phyloP scores from a whole-genome alignment of 371 early-diverging fungal genomes.

The Neoconidiobolus thromboides region DNA sequence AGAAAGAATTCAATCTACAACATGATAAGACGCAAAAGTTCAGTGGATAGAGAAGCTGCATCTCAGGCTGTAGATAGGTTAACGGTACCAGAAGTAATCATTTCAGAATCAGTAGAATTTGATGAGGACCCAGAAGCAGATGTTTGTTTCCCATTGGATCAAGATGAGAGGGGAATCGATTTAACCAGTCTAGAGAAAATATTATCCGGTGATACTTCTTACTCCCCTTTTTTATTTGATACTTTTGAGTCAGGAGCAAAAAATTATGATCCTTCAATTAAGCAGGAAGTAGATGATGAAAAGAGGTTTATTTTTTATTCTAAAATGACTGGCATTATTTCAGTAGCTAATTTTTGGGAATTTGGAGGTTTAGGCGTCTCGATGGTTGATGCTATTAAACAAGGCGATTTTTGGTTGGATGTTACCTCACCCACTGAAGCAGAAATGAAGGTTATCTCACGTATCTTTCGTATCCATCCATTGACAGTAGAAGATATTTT shows the following conservation, averaged over 20 bases:
- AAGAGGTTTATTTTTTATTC: conserved; percentile 33
- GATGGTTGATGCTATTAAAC: conserved; percentile 19
- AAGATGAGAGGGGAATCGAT: conserved; percentile 1
- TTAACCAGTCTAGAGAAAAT: not conserved
- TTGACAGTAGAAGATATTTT: conserved; percentile 80
- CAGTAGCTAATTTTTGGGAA: conserved; percentile 20
- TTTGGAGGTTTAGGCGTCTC: conserved; percentile 10
- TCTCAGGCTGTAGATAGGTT: too few species aligned
- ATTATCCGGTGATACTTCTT: not conserved
- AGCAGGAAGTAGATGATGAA: conserved; percentile 8
- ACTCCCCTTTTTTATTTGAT: not conserved
- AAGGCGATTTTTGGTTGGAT: conserved; percentile 73
- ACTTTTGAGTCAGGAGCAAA: not conserved
- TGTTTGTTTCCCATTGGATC: conserved; percentile 1
- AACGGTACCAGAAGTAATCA: too few species aligned
- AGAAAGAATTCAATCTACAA: too few species aligned
- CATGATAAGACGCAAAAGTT: too few species aligned
- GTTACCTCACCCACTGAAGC: conserved; percentile 52
- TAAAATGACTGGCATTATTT: conserved; percentile 24
- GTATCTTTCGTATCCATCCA: conserved; percentile 59
- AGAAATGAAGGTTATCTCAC: conserved; percentile 48
- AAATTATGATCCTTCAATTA: not conserved
- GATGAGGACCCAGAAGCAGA: not conserved
- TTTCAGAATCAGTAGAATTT: too few species aligned
- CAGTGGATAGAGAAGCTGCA: too few species aligned